Conservation (phyloP, 2,329 filamentous ascomycete species). For the Fusarium sp. region DNA sequence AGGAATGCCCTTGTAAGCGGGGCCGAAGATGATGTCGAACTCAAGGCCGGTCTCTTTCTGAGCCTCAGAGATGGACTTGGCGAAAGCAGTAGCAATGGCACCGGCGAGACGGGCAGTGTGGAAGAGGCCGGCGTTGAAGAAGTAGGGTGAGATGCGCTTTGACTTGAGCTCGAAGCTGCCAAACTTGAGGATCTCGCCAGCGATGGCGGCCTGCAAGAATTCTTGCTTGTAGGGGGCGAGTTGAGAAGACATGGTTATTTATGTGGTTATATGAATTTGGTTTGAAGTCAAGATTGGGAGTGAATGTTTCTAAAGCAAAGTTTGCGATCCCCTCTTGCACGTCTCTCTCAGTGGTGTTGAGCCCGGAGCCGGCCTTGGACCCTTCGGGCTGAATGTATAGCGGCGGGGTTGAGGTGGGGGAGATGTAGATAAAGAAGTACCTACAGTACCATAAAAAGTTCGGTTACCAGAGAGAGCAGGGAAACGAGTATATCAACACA, state of each 20-base stretch:
- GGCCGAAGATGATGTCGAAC: slow-evolving; percentile 90
- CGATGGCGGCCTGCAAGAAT: slow-evolving; percentile 76
- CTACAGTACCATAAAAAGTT: background rate
- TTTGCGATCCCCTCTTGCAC: slow-evolving; percentile 31
- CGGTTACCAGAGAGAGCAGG: background rate
- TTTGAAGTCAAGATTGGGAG: background rate
- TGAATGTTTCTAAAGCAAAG: slow-evolving; percentile 22
- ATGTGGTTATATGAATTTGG: background rate
- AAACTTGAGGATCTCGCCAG: slow-evolving; percentile 78
- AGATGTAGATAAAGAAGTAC: slow-evolving; percentile 17
- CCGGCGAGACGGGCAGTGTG: slow-evolving; percentile 81
- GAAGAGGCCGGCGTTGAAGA: slow-evolving; percentile 96
- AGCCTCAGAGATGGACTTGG: slow-evolving; percentile 67
- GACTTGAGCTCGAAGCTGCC: slow-evolving; percentile 92
- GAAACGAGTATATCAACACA: background rate
- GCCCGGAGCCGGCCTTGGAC: slow-evolving; percentile 21
- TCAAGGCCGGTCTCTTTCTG: slow-evolving; percentile 55
- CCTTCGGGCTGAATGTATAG: slow-evolving; percentile 16
- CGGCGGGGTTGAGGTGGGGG: slow-evolving; percentile 37
- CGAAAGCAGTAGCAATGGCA: slow-evolving; percentile 84
- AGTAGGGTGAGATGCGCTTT: slow-evolving; percentile 90
- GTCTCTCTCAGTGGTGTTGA: slow-evolving; percentile 27
- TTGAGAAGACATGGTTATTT: slow-evolving; percentile 50
- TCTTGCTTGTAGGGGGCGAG: slow-evolving; percentile 74
- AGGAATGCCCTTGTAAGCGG: slow-evolving; percentile 97